Conservation (phyloP, 129 eudicot species). For the Heracleum sosnowskyi region DNA sequence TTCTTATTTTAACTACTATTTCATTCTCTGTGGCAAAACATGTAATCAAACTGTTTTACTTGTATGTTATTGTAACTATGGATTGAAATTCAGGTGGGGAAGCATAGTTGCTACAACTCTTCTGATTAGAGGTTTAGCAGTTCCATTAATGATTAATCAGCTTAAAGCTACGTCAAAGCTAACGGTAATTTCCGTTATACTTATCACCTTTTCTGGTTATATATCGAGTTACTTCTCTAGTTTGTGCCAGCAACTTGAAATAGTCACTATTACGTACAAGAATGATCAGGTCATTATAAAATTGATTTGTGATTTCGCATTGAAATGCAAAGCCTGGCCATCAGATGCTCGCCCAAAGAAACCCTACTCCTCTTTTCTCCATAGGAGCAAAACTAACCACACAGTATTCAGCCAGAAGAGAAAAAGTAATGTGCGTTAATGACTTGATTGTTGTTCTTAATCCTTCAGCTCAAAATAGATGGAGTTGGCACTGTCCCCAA, state of each 20-base stretch:
- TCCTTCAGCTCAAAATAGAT: neutral
- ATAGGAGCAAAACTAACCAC: neutral
- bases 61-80: neutral
- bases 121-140: slow-evolving; percentile 44
- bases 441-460: neutral
- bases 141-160: slow-evolving; percentile 74
- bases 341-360: neutral
- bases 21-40: neutral
- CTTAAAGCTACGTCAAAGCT: slow-evolving; percentile 77
- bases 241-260: neutral
- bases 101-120: slow-evolving; percentile 66
- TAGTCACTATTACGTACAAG: neutral
- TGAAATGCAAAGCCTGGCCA: neutral
- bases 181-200: slow-evolving; percentile 38
- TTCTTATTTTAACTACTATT: neutral
- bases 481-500: neutral
- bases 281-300: neutral
- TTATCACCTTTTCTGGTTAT: neutral
- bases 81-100: slow-evolving; percentile 57
- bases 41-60: neutral
- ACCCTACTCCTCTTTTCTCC: neutral
- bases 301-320: neutral
- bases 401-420: neutral
- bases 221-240: neutral
- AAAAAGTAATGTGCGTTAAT: neutral